Evolutionary conservation across 2,329 filamentous ascomycete genomes (phyloP).

Genomic region (Aspergillus udagawae): DNA sequence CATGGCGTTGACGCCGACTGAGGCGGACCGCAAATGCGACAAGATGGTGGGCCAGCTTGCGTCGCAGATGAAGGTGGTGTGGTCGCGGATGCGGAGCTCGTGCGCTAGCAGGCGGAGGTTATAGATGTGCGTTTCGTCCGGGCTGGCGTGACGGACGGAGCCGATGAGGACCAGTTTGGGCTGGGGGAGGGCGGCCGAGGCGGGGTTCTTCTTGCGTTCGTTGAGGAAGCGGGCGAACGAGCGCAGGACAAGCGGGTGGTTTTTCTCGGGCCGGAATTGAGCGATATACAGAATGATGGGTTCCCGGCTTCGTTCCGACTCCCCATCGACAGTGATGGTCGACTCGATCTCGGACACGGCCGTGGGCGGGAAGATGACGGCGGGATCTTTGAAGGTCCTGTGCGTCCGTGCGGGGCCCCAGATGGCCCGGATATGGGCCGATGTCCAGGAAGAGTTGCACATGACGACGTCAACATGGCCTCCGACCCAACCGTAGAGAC

Average conservation of each 20-base stretch:
- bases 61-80: slow-evolving; percentile 83
- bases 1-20: slow-evolving; percentile 93
- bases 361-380: slow-evolving; percentile 85
- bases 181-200: slow-evolving; percentile 33
- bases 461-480: slow-evolving; percentile 86
- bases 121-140: slow-evolving; percentile 64
- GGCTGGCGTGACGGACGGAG: slow-evolving; percentile 71
- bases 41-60: slow-evolving; percentile 85
- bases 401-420: slow-evolving; percentile 59
- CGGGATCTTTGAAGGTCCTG: slow-evolving; percentile 44
- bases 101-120: slow-evolving; percentile 80
- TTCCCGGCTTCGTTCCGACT: slow-evolving; percentile 66
- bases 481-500: slow-evolving; percentile 77
- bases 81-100: slow-evolving; percentile 78
- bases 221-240: slow-evolving; percentile 76
- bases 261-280: slow-evolving; percentile 96
- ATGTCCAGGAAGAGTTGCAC: slow-evolving; percentile 96
- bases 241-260: slow-evolving; percentile 80
- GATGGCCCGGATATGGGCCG: slow-evolving; percentile 71
- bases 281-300: slow-evolving; percentile 85
- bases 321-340: slow-evolving; percentile 65
- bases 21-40: slow-evolving; percentile 69
- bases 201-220: slow-evolving; percentile 47
- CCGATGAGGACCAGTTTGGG: slow-evolving; percentile 81
- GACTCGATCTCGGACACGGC: slow-evolving; percentile 79